Evolutionary conservation across 306 rosid species (phyloP).

Genomic region (Biancaea sappan): DNA sequence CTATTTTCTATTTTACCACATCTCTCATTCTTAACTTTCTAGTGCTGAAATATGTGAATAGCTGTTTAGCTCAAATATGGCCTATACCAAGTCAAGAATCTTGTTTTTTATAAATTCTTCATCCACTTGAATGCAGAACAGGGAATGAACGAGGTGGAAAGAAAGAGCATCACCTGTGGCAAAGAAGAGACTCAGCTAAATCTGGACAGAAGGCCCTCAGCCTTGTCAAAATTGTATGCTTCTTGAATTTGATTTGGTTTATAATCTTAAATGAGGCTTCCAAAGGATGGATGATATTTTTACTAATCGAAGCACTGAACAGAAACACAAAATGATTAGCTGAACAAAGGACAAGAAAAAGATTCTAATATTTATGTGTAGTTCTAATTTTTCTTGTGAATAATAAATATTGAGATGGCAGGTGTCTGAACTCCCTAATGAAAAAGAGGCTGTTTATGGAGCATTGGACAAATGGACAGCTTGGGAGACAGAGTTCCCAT

Average conservation of each 20-base stretch:
- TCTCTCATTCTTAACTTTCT: constrained; percentile 2
- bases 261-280: neutral
- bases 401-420: constrained; percentile 39
- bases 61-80: neutral
- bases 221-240: constrained; percentile 75
- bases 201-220: constrained; percentile 87
- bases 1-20: neutral
- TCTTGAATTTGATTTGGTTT: constrained; percentile 13
- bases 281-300: neutral
- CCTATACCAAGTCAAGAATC: neutral
- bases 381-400: constrained; percentile 12
- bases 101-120: neutral
- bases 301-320: neutral
- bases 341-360: neutral
- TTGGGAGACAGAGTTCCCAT: constrained; percentile 93
- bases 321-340: neutral
- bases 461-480: constrained; percentile 94
- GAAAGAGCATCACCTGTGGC: constrained; percentile 78
- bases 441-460: constrained; percentile 85
- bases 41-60: neutral
- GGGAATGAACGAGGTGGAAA: constrained; percentile 50
- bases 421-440: constrained; percentile 76
- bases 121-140: constrained; percentile 52
- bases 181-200: constrained; percentile 72
- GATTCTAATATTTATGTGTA: neutral